These are phyloP conservation scores for Kazachstania sp. DNA, from an alignment of 1,139 yeast species.

Conservation along the genomic window DNA sequence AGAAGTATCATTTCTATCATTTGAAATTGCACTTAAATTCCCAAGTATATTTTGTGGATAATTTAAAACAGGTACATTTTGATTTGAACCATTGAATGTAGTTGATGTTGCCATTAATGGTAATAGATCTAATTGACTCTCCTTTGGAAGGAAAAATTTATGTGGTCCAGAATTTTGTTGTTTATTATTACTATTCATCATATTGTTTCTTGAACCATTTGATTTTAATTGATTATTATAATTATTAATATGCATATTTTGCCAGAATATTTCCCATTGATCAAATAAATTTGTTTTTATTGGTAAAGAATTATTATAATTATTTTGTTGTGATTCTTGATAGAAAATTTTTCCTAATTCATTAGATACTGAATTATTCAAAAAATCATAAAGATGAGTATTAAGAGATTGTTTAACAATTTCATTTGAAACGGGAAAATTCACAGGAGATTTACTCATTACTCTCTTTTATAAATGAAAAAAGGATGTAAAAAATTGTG, in stretches of 20 bases:
- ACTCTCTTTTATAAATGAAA: too few species aligned
- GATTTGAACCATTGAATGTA: too few species aligned
- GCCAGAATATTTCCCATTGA: background rate
- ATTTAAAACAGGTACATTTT: background rate
- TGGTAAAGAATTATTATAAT: background rate
- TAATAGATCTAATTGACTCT: background rate
- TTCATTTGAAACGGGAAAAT: too few species aligned
- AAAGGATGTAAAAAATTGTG: too few species aligned
- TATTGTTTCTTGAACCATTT: background rate
- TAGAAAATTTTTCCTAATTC: background rate
- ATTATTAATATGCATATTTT: background rate
- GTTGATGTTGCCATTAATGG: background rate
- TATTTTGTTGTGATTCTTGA: background rate
- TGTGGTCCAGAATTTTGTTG: too few species aligned
- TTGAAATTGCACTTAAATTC: too few species aligned
- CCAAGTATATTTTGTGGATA: background rate
- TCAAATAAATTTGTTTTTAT: background rate
- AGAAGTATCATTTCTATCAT: too few species aligned
- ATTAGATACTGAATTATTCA: constrained; percentile 39
- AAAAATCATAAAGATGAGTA: constrained; percentile 80
- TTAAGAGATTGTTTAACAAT: constrained; percentile 30
- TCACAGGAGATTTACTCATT: too few species aligned
- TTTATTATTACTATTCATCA: too few species aligned
- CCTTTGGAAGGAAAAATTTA: background rate
- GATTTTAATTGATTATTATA: background rate